These are phyloP conservation scores for Spergularia marina DNA, from an alignment of 148 eudicot genomes.

Conservation along the genomic window DNA sequence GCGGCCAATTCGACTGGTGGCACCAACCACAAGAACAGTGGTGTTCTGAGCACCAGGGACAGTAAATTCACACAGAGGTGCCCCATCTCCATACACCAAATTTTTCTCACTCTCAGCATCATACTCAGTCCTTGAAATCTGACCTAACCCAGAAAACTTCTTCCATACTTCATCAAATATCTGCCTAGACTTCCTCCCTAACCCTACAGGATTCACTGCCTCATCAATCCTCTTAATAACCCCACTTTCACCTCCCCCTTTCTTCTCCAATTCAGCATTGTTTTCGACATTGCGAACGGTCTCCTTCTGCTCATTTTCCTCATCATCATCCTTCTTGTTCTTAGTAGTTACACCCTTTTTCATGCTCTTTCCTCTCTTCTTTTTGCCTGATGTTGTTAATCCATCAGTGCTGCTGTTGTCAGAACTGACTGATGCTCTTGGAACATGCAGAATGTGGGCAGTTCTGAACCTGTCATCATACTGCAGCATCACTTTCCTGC, in stretches of 20 bases:
- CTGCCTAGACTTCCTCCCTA: constrained; percentile 86
- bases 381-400: constrained; percentile 1
- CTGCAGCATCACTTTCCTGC: constrained; percentile 2
- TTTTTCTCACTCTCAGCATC: constrained; percentile 38
- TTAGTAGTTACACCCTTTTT: constrained; percentile 16
- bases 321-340: constrained; percentile 26
- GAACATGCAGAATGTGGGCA: constrained; percentile 16
- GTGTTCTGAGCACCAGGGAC: constrained; percentile 96
- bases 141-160: constrained; percentile 81
- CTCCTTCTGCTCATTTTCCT: constrained; percentile 21
- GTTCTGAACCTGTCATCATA: constrained; percentile 16
- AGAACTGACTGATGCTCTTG: constrained; percentile 29
- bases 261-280: constrained; percentile 27
- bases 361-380: constrained; percentile 11
- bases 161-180: constrained; percentile 91
- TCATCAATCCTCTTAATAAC: constrained; percentile 69
- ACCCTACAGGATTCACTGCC: constrained; percentile 88
- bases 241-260: constrained; percentile 22
- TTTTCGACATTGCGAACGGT: constrained; percentile 5
- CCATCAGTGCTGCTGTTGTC: constrained; percentile 5
- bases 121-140: constrained; percentile 76
- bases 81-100: constrained; percentile 51
- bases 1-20: constrained; percentile 93
- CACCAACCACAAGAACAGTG: constrained; percentile 90
- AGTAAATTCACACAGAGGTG: constrained; percentile 84